Conservation (phyloP, 495 filamentous ascomycete species). For the Paragyromitra xinjiangensis region DNA sequence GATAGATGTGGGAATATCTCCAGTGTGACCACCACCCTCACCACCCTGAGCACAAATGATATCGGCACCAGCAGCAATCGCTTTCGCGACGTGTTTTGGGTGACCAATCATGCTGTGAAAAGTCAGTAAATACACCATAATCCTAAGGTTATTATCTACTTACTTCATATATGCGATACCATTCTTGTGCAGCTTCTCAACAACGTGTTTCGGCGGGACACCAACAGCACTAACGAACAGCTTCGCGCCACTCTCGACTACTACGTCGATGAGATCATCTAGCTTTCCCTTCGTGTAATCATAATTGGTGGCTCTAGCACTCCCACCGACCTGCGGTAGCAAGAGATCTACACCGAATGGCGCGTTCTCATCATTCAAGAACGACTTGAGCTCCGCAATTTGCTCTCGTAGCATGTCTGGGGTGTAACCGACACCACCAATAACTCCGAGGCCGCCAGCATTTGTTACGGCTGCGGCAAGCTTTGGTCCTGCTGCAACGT, state of each 20-base stretch:
- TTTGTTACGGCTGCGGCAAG: constrained; percentile 97
- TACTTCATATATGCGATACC: constrained; percentile 95
- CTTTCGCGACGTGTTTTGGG: constrained; percentile 97
- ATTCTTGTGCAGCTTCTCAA: constrained; percentile 84
- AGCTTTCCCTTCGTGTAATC: constrained; percentile 99
- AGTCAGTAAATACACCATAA: not conserved
- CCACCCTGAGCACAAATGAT: constrained; percentile 94
- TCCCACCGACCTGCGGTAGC: constrained; percentile 92
- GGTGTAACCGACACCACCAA: constrained; percentile 95
- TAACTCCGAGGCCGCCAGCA: constrained; percentile 93
- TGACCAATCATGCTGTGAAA: constrained; percentile 87
- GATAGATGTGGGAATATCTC: constrained; percentile 86
- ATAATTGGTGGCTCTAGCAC: constrained; percentile 81
- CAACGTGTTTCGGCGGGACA: constrained; percentile 86
- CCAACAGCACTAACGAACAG: constrained; percentile 98
- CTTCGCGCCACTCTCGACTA: constrained; percentile 88
- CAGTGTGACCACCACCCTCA: constrained; percentile 91
- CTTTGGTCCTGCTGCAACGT: constrained; percentile 96
- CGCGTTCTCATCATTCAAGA: constrained; percentile 91
- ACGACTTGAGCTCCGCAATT: constrained; percentile 90
- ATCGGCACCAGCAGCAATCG: constrained; percentile 85
- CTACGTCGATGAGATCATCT: constrained; percentile 84
- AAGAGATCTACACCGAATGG: constrained; percentile 97
- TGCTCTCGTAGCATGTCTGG: constrained; percentile 97
- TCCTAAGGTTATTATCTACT: not conserved